Conservation (phyloP, 2,329 filamentous ascomycete genomes). For the Aaosphaeria pasadenensis region DNA sequence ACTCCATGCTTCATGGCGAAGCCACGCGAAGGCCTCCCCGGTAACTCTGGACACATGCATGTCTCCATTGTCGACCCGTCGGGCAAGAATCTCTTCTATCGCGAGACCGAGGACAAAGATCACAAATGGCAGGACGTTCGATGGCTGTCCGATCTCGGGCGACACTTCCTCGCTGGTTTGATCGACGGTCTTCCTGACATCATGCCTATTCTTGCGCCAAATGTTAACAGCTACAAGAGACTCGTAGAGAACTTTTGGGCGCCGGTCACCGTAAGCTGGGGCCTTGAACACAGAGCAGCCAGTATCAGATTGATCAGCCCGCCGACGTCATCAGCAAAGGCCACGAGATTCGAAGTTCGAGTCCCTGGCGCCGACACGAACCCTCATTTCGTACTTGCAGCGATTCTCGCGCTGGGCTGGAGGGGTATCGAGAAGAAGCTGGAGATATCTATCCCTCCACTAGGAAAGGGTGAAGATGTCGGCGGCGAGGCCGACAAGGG, state of each 20-base stretch:
- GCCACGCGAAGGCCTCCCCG: constrained; percentile 82
- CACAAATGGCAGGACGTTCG: constrained; percentile 60
- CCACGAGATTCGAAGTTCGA: constrained; percentile 88
- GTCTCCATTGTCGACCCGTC: constrained; percentile 77
- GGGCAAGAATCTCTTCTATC: constrained; percentile 81
- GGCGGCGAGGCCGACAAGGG: constrained; percentile 70
- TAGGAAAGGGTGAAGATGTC: constrained; percentile 81
- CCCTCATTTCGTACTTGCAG: constrained; percentile 79
- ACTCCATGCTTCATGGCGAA: constrained; percentile 99
- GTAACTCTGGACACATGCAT: constrained; percentile 96
- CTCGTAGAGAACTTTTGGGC: constrained; percentile 99
- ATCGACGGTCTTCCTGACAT: constrained; percentile 87
- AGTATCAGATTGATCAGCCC: constrained; percentile 87
- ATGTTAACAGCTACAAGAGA: constrained; percentile 96
- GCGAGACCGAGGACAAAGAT: constrained; percentile 67
- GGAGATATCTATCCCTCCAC: constrained; percentile 74
- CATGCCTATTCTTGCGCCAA: constrained; percentile 93
- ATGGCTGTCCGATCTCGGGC: constrained; percentile 79
- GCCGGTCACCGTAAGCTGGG: constrained; percentile 96
- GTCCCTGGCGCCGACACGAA: constrained; percentile 95
- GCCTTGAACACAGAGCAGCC: constrained; percentile 88
- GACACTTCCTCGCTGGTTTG: constrained; percentile 89
- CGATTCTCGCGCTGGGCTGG: constrained; percentile 85
- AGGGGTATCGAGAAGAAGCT: constrained; percentile 91
- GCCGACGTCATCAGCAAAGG: constrained; percentile 77